Evolutionary conservation across 805 yeast genomes (phyloP).

Genomic region (Zygosaccharomyces rouxii): DNA sequence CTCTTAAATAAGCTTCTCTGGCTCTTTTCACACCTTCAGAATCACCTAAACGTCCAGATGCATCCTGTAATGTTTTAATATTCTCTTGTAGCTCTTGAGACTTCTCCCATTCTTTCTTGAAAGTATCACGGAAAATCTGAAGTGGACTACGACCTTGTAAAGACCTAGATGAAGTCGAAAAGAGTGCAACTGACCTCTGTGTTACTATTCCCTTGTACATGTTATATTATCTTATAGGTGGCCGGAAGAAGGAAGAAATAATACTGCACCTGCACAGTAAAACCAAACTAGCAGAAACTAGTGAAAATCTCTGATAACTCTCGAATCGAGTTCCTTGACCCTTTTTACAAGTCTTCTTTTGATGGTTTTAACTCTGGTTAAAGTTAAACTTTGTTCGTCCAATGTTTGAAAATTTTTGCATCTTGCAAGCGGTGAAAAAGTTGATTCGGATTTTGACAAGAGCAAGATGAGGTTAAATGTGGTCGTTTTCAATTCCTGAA

Average conservation of each 20-base stretch:
- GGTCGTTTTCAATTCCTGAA: background rate
- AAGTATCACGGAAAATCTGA: conserved; percentile 90
- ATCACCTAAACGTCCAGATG: conserved; percentile 90
- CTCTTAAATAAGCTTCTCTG: conserved; percentile 82
- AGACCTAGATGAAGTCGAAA: conserved; percentile 15
- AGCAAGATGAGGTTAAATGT: background rate
- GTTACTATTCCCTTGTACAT: conserved; percentile 5
- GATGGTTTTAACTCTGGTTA: background rate
- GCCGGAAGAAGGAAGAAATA: background rate
- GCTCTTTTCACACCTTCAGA: conserved; percentile 91
- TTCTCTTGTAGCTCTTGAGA: conserved; percentile 85
- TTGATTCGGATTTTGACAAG: background rate
- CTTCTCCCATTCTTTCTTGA: conserved; percentile 86
- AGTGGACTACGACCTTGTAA: conserved; percentile 54
- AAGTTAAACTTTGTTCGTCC: conserved; percentile 1
- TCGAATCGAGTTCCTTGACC: background rate
- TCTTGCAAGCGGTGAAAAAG: background rate
- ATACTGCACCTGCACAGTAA: background rate
- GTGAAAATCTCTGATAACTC: background rate
- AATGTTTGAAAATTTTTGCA: conserved; percentile 4
- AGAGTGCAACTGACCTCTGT: conserved; percentile 4
- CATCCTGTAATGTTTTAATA: conserved; percentile 92
- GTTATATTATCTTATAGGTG: background rate
- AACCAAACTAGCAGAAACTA: background rate
- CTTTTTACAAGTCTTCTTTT: background rate